Conservation (phyloP, 495 filamentous ascomycete genomes). For the Choiromyces venosus region DNA sequence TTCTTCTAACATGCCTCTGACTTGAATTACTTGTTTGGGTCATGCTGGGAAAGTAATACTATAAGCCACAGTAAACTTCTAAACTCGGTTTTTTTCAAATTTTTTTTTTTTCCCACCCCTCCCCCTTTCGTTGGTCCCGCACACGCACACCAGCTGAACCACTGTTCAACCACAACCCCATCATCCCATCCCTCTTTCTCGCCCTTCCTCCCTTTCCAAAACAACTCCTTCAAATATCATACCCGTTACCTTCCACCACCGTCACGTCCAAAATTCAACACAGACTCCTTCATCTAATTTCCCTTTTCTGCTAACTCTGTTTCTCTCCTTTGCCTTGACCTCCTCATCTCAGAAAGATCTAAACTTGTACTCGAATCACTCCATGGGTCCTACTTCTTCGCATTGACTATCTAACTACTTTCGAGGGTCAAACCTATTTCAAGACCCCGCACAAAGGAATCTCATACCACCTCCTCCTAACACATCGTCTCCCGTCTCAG, state of each 20-base stretch:
- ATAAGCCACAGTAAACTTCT: not conserved
- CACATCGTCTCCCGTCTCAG: not conserved
- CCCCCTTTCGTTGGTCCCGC: not conserved
- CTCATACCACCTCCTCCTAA: conserved; percentile 5
- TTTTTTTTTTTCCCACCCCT: not conserved
- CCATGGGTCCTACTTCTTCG: conserved; percentile 26
- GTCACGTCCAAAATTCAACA: not conserved
- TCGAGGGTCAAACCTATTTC: conserved; percentile 19
- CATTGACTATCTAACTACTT: conserved; percentile 42
- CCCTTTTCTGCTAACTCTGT: not conserved
- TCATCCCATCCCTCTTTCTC: not conserved
- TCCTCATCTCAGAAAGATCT: not conserved
- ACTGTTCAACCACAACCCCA: no score
- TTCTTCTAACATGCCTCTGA: not conserved
- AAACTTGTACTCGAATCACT: not conserved
- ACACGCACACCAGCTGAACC: not conserved
- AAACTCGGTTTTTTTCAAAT: not conserved
- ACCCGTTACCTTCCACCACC: not conserved
- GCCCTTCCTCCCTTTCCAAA: not conserved
- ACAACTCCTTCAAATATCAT: conserved; percentile 12
- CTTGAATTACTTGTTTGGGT: not conserved
- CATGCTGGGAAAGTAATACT: not conserved
- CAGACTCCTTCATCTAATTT: not conserved
- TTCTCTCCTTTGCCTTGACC: not conserved
- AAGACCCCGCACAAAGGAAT: conserved; percentile 10